A percentile compares a stretch with the other conserved stretches of the same genome.
These are phyloP conservation scores for Iberis amara DNA, from an alignment of 441 rosid species.

Conservation along the genomic window DNA sequence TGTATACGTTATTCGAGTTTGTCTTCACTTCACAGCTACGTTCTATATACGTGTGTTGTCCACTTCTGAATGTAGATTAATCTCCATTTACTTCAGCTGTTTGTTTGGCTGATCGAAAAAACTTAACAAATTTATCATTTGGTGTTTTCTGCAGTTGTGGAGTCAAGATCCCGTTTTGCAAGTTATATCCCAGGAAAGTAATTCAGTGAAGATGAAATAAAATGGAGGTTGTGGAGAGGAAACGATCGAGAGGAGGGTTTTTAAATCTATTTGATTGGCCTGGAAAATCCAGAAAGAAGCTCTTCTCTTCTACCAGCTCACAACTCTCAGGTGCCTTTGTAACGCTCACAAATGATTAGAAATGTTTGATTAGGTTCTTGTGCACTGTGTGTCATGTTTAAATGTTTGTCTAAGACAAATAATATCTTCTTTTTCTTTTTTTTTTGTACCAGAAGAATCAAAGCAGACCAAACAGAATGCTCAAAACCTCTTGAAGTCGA, in stretches of 20 bases:
- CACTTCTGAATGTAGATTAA: constrained; percentile 2
- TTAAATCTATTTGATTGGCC: constrained; percentile 77
- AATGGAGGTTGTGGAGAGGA: constrained; percentile 69
- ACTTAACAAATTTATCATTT: background rate
- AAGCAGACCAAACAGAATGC: constrained; percentile 43
- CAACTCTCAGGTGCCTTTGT: constrained; percentile 42
- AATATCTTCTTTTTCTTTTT: background rate
- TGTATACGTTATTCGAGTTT: constrained; percentile 2
- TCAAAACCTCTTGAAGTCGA: constrained; percentile 30
- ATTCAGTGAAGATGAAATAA: constrained; percentile 27
- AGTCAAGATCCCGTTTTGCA: constrained; percentile 13
- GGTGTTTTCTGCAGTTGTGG: constrained; percentile 1
- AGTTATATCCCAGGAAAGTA: background rate
- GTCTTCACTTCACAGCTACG: no score
- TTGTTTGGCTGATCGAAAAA: background rate
- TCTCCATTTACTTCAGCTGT: constrained; percentile 22
- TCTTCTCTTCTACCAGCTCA: constrained; percentile 41
- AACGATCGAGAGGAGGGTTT: constrained; percentile 62
- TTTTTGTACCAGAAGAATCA: constrained; percentile 35
- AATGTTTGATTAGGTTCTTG: constrained; percentile 7
- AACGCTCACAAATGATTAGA: background rate
- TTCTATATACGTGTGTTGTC: constrained; percentile 20
- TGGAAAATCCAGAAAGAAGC: constrained; percentile 77
- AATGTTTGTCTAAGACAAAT: background rate
- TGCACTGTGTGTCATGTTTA: background rate